phyloP scores from a whole-genome alignment of 129 eudicot genomes.

The Flaveria bidentis region DNA sequence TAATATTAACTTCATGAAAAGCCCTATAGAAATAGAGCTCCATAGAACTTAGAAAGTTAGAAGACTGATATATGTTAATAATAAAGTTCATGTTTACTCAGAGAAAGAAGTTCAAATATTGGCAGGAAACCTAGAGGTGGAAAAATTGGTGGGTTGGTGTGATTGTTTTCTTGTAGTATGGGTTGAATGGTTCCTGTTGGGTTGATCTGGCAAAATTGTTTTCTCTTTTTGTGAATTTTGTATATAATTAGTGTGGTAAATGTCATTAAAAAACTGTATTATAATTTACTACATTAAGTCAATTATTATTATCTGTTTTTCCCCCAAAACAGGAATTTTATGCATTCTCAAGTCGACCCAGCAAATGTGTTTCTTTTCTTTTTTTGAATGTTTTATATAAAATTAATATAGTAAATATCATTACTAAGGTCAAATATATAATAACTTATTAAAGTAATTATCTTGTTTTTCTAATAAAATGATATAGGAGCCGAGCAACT shows the following conservation, averaged over 20 bases:
- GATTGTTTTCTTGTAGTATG: neutral
- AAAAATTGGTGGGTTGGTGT: too few species aligned
- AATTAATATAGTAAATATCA: neutral
- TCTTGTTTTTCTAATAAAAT: neutral
- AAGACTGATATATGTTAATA: neutral
- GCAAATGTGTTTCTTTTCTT: neutral
- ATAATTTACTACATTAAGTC: neutral
- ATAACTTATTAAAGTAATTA: neutral
- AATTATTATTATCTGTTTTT: neutral
- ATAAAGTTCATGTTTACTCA: neutral
- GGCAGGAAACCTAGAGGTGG: neutral
- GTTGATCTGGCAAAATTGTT: neutral
- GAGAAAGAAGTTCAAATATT: neutral
- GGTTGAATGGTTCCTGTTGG: neutral
- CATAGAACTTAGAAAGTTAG: neutral
- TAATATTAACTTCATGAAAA: conserved; percentile 3
- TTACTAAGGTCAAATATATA: neutral
- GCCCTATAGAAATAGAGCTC: conserved; percentile 14
- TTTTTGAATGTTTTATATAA: neutral
- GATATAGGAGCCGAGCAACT: neutral
- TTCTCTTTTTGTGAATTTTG: neutral
- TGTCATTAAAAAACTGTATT: conserved; percentile 2
- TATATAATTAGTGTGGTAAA: neutral
- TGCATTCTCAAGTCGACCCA: neutral
- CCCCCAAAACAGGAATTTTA: neutral